Percentiles rank a stretch among this genome's conserved stretches.
These are phyloP conservation scores for Linum lewisii DNA, from an alignment of 345 rosid species.

Conservation along the genomic window DNA sequence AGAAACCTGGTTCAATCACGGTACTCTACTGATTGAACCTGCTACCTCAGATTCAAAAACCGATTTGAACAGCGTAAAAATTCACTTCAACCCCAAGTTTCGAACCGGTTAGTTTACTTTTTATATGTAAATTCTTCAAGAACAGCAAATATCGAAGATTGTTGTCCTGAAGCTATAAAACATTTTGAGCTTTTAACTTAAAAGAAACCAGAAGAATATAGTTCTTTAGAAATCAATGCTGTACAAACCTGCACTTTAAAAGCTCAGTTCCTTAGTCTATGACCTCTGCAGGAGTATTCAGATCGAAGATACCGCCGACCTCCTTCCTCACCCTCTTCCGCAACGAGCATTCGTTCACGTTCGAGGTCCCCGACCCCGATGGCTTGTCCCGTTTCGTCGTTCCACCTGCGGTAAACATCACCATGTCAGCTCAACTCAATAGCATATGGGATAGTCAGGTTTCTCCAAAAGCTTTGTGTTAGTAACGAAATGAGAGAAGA, in stretches of 20 bases:
- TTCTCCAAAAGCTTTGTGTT: too few relatives aligned
- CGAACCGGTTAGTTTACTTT: too few relatives aligned
- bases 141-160: too few relatives aligned
- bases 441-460: not conserved
- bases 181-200: too few relatives aligned
- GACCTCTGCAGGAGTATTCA: conserved; percentile 3
- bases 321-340: not conserved
- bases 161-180: too few relatives aligned
- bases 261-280: conserved; percentile 1
- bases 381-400: not conserved
- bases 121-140: too few relatives aligned
- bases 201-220: not conserved
- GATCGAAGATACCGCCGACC: not conserved
- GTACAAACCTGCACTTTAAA: not conserved
- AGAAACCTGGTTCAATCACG: too few relatives aligned
- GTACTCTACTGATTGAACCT: too few relatives aligned
- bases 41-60: too few relatives aligned
- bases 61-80: too few relatives aligned
- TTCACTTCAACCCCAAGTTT: too few relatives aligned
- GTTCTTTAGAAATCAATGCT: not conserved
- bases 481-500: not conserved
- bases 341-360: not conserved
- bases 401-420: not conserved
- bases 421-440: not conserved
- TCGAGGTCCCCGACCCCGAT: not conserved